Percentiles rank a stretch among this genome's conserved stretches.
These are phyloP conservation scores for Linaria vulgaris DNA, from an alignment of 257 asterid genomes.

Conservation along the genomic window DNA sequence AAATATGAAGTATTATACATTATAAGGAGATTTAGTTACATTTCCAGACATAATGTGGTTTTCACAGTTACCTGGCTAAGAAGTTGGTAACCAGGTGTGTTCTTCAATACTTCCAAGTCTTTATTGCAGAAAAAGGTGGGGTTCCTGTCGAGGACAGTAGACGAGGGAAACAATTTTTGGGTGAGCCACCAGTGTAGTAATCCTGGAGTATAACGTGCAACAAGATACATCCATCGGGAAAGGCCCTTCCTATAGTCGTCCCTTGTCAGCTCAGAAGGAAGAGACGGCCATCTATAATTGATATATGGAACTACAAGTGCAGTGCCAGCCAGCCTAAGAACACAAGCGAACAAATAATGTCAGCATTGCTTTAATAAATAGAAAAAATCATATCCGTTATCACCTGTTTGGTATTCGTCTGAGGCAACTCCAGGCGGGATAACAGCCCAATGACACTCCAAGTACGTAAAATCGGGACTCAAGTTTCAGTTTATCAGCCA, in stretches of 20 bases:
- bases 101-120: conserved; percentile 75
- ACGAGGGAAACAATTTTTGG: conserved; percentile 83
- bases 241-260: conserved; percentile 78
- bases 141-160: conserved; percentile 73
- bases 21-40: background rate
- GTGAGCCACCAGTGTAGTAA: conserved; percentile 85
- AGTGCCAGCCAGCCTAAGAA: conserved; percentile 75
- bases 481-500: conserved; percentile 68
- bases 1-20: background rate
- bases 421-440: conserved; percentile 64
- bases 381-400: background rate
- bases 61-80: conserved; percentile 52
- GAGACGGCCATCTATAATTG: conserved; percentile 83
- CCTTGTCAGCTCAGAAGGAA: conserved; percentile 61
- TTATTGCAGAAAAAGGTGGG: conserved; percentile 62
- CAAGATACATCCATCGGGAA: conserved; percentile 47
- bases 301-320: conserved; percentile 79
- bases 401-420: conserved; percentile 80
- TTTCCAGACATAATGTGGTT: too few species aligned
- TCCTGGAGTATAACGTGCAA: conserved; percentile 56
- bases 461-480: conserved; percentile 66
- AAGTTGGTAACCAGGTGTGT: conserved; percentile 80
- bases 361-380: background rate
- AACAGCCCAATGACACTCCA: conserved; percentile 84
- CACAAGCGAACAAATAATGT: conserved; percentile 3